Evolutionary conservation across 108 stramenopile species (phyloP), one percentile per base, ranked within the genome.

Genomic region (Skeletonema tropicum): DNA sequence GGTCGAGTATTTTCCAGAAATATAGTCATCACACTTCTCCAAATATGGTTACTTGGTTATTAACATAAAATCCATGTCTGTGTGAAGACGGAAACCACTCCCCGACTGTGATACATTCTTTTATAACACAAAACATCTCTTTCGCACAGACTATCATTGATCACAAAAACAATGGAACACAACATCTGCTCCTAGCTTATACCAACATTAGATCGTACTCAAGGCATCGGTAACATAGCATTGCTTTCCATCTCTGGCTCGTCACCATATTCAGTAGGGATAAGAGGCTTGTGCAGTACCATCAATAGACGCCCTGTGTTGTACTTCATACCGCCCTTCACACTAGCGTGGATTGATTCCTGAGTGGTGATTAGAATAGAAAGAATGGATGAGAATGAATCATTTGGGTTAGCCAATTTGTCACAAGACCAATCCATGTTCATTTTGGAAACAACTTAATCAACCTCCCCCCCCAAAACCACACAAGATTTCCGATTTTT

Each of bases 321-420:
- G 87, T 94, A 94, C 73, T 91, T 92, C 89, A 91, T 94, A 1
- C 93, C 93, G 63, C 90, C 90, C 74, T 91, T 91, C 59, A 94
- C 91, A 57, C 89, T 90, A 66, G 91, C 90, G 45, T 94, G 93
- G 64, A 91, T 89, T 68, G 60, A 64, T 80, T 80, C 79, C 79
- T 80, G 17, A 31, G 30, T 23, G 52, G 9, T 7, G 14, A 57
- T n/a, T n/a, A n/a, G 52, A 41, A 59, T 9, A 17, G 31, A 45
- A 26, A 8, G 63, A n/a, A 17, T 63, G 61, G 52, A 62, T 26
- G 55, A n/a, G n/a, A n/a, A n/a, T n/a, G n/a, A n/a, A n/a, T n/a
- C n/a, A n/a, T n/a, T n/a, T n/a, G n/a, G n/a, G n/a, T n/a, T n/a
- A 45, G 38, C 0, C 21, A 60, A 29, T 19, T n/a, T n/a, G n/a